Base-by-base conservation (phyloP, 768 basidiomycete species). In the Lentinula edodes region DNA sequence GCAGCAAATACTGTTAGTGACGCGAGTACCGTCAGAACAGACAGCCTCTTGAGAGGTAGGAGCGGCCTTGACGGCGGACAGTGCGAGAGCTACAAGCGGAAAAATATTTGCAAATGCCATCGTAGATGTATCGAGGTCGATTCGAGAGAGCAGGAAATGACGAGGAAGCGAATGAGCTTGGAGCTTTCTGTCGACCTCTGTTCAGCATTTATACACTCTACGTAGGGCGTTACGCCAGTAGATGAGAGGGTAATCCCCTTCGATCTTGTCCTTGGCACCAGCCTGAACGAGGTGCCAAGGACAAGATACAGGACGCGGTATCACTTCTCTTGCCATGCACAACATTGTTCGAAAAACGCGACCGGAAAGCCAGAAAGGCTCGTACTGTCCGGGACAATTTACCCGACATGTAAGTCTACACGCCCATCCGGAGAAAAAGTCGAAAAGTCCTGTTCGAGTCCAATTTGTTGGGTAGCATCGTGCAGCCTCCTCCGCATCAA, bases 81-180 rank as follows among this genome's bases (percentile, higher is more conserved):
- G 9, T 2, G 41, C 41, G 16, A 42, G 56, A 5, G 56, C 56
- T 12, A 41, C 13, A n/a, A 58, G 7, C 6, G 41, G 45, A 5
- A 58, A 34, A 20, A 56, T 12, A 23, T 12, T 41, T 38, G 39
- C 41, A 39, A 53, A 34, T 16, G 52, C 28, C 52, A 53, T 53
- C 36, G 32, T 8, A 35, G 51, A 52, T 76, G 72, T 51, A 18
- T 66, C 9, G 41, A 42, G 2, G 64, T 78, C 7, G 46, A 48
- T 20, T 48, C 46, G 18, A 48, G 46, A 20, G 23, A 48, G 46
- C 46, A 20, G 46, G 23, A 48, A 18, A 48, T 9, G 38, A 28
- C 3, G 46, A 43, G 42, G 42, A 48, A 48, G 46, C 46, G 20
- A 48, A 48, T 5, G 46, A 48, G 46, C 46, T 48, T 48, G 46